A percentile compares a stretch with the other conserved stretches of the same genome.
Evolutionary conservation across 305 asterid species (phyloP).

Genomic region (Solanum hybrid): DNA sequence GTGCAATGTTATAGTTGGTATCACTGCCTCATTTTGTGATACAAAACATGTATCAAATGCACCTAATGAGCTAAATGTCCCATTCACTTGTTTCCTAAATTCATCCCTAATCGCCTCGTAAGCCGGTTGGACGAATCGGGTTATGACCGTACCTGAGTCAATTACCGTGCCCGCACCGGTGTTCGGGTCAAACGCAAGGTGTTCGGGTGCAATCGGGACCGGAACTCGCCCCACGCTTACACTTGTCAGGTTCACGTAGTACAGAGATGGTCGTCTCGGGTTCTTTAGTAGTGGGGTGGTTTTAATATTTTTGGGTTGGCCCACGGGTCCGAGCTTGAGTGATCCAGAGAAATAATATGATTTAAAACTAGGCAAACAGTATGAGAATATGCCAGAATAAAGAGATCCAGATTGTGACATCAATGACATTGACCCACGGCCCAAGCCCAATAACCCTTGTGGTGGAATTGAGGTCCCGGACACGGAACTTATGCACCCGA

Average conservation of each 20-base stretch:
- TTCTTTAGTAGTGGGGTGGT: slow-evolving; percentile 60
- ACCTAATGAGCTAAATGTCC: slow-evolving; percentile 37
- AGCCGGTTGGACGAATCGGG: slow-evolving; percentile 37
- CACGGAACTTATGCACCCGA: slow-evolving; percentile 52
- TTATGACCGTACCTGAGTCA: slow-evolving; percentile 68
- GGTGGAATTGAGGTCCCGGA: slow-evolving; percentile 56
- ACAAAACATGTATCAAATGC: slow-evolving; percentile 68
- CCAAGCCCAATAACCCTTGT: slow-evolving; percentile 76
- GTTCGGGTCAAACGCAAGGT: slow-evolving; percentile 39
- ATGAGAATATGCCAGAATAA: slow-evolving; percentile 56
- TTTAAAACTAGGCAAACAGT: slow-evolving; percentile 69
- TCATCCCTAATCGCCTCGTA: slow-evolving; percentile 57
- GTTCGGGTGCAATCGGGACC: slow-evolving; percentile 39
- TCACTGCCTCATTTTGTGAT: slow-evolving; percentile 21
- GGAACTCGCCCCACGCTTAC: slow-evolving; percentile 51
- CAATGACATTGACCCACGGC: slow-evolving; percentile 65
- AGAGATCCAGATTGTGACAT: slow-evolving; percentile 47
- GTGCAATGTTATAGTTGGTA: slow-evolving; percentile 37
- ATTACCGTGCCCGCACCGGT: slow-evolving; percentile 72
- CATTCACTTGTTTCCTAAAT: slow-evolving; percentile 42
- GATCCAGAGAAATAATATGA: slow-evolving; percentile 72
- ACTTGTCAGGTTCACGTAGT: slow-evolving; percentile 65
- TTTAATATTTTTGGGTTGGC: slow-evolving; percentile 50
- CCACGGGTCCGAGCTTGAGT: slow-evolving; percentile 56
- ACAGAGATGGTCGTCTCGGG: slow-evolving; percentile 53